Conservation (phyloP, 2,329 filamentous ascomycete genomes). For the Pleurostoma richardsiae region DNA sequence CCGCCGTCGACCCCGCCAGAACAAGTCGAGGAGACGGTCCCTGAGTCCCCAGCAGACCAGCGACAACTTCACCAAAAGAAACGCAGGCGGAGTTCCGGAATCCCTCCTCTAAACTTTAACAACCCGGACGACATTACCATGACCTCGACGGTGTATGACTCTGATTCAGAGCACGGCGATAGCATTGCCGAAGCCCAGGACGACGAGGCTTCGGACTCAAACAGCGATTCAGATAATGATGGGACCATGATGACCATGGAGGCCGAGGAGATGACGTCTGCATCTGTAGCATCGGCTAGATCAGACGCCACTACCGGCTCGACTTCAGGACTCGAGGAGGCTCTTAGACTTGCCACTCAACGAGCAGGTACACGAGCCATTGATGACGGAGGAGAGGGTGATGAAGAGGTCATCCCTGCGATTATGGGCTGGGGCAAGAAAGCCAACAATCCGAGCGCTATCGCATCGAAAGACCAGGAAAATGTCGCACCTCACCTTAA, state of each 20-base stretch:
- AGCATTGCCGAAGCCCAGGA: conserved; percentile 51
- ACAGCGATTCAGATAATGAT: conserved; percentile 58
- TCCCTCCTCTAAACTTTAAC: conserved; percentile 60
- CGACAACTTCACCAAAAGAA: conserved; percentile 59
- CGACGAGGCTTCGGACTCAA: conserved; percentile 39
- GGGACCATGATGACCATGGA: conserved; percentile 81
- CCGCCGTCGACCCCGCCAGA: conserved; percentile 59
- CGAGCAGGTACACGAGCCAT: conserved; percentile 70
- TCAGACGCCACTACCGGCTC: conserved; percentile 57
- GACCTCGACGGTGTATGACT: conserved; percentile 76
- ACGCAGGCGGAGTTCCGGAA: conserved; percentile 59
- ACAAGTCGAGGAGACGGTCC: conserved; percentile 50
- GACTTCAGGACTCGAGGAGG: conserved; percentile 71
- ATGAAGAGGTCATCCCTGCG: conserved; percentile 68
- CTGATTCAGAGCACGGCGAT: conserved; percentile 54
- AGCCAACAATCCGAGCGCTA: conserved; percentile 31
- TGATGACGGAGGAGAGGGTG: conserved; percentile 51
- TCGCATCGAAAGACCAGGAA: background rate
- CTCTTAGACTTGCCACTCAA: conserved; percentile 68
- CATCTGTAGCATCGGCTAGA: conserved; percentile 58
- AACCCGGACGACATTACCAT: conserved; percentile 61
- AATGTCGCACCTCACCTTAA: no score
- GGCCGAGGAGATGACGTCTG: conserved; percentile 69
- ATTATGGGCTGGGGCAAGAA: conserved; percentile 70
- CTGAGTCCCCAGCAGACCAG: conserved; percentile 60